Base-by-base conservation (phyloP, 192 early-diverging fungal genomes). In the Gamsiella multidivaricata region DNA sequence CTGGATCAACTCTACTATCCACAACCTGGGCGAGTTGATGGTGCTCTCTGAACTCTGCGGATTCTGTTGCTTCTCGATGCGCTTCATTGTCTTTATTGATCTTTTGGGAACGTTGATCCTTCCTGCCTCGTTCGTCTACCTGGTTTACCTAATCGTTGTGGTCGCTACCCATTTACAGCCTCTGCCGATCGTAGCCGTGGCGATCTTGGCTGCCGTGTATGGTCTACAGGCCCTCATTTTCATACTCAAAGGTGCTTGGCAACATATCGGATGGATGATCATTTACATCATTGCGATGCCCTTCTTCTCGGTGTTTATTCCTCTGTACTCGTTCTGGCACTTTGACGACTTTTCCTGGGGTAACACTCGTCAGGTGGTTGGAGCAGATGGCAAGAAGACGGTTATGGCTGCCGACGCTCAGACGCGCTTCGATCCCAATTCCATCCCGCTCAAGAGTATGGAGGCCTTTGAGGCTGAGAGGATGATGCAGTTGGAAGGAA, bases 1-100 rank as follows among this genome's bases (percentile, higher is more conserved):
- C 17, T 96, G 95, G 95, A 96, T 96, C 81, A 96, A 96, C 81
- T 95, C 94, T n/a, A 96, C 95, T 0, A 86, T 96, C 47, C 95
- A 96, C 69, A 96, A 95, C 69, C 79, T 95, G 69, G 66, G 88
- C 32, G 94, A 95, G 73, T 69, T 96, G 33, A 81, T 96, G 61
- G 80, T 91, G 23, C 85, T 94, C 41, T 81, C 87, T 18, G 90
- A 95, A 53, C 82, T 95, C 55, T 95, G 94, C 81, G 95, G 95
- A 25, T 90, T 86, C 32, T 95, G 93, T 81, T 95, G 91, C 65
- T 94, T 93, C 64, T 93, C 92, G 37, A 94, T 97, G 95, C 95
- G 96, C 83, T 98, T 97, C 82, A 88, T 96, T 45, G 91, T 97
- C 33, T 91, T 95, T 65, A 88, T 98, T 83, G 96, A 99, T 65